Evolutionary conservation across 1,284 basidiomycete species (phyloP).

Genomic region (Vanrija humicola): DNA sequence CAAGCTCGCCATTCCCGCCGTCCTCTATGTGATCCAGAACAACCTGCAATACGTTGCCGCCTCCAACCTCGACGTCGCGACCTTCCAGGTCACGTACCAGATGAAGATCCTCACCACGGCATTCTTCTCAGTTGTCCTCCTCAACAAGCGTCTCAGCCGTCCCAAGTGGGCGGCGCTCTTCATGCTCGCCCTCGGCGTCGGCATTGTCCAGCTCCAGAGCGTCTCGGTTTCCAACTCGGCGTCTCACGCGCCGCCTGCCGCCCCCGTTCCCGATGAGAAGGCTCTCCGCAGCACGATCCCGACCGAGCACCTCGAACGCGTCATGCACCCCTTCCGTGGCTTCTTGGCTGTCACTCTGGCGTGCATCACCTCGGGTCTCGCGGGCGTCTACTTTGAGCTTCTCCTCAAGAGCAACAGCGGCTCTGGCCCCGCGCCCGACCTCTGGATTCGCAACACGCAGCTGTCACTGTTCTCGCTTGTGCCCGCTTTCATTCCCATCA

Average conservation of each 20-base stretch:
- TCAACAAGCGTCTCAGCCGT: constrained; percentile 71
- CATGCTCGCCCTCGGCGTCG: constrained; percentile 84
- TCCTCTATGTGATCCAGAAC: constrained; percentile 95
- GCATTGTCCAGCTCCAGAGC: constrained; percentile 82
- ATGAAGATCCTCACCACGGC: constrained; percentile 98
- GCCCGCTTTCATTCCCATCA: constrained; percentile 79
- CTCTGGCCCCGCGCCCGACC: constrained; percentile 53
- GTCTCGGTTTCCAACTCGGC: constrained; percentile 20
- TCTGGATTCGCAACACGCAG: constrained; percentile 97
- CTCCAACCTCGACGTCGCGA: constrained; percentile 86
- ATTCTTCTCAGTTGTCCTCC: constrained; percentile 81
- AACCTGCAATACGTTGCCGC: constrained; percentile 93
- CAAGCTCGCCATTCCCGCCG: constrained; percentile 93
- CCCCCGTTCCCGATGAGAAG: not conserved
- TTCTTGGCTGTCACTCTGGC: constrained; percentile 79
- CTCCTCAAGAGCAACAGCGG: constrained; percentile 73
- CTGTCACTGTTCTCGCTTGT: constrained; percentile 89
- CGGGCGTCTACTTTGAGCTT: constrained; percentile 98
- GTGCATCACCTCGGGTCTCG: constrained; percentile 94
- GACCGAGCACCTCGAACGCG: not conserved
- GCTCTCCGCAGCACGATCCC: not conserved
- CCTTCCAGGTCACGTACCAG: constrained; percentile 84
- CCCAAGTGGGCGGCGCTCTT: constrained; percentile 80
- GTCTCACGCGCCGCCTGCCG: not conserved
- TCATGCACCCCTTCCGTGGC: constrained; percentile 75